phyloP scores from a whole-genome alignment of 108 stramenopile genomes.

The Nannochloropsis salina region DNA sequence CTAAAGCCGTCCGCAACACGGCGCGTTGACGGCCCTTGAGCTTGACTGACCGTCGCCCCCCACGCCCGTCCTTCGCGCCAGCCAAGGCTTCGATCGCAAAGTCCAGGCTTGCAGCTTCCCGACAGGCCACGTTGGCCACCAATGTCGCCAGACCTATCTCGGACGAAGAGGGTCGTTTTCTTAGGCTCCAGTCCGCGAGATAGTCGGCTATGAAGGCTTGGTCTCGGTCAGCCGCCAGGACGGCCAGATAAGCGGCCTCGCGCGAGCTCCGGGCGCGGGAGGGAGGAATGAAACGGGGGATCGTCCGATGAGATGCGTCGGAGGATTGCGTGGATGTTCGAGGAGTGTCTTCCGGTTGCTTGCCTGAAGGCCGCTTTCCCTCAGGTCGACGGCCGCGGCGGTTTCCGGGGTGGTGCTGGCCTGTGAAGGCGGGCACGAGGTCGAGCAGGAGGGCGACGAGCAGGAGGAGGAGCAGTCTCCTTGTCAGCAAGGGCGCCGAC shows the following conservation, averaged over 20 bases:
- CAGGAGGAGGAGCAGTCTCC: not conserved
- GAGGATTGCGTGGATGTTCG: not conserved
- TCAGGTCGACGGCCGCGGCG: no score
- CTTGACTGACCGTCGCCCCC: not conserved
- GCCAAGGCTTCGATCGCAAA: not conserved
- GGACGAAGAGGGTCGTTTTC: not conserved
- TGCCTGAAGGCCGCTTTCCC: no score
- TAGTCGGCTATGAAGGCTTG: conserved; percentile 1
- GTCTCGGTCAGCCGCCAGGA: not conserved
- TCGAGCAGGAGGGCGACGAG: not conserved
- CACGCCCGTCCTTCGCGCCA: not conserved
- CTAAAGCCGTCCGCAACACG: not conserved
- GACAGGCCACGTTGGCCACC: not conserved
- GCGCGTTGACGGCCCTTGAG: not conserved
- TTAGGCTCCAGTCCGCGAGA: not conserved
- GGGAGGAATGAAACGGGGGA: not conserved
- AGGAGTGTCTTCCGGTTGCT: no score
- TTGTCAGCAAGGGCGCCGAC: no score
- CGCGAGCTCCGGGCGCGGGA: not conserved
- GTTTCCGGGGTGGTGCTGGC: not conserved
- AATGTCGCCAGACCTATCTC: not conserved
- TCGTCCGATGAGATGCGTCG: not conserved
- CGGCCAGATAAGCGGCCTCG: not conserved
- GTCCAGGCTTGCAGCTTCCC: not conserved
- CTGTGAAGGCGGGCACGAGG: not conserved